These are phyloP conservation scores for button mushroom (Agaricus bisporus) DNA, from an alignment of 768 basidiomycete species.

Conservation along the genomic window DNA sequence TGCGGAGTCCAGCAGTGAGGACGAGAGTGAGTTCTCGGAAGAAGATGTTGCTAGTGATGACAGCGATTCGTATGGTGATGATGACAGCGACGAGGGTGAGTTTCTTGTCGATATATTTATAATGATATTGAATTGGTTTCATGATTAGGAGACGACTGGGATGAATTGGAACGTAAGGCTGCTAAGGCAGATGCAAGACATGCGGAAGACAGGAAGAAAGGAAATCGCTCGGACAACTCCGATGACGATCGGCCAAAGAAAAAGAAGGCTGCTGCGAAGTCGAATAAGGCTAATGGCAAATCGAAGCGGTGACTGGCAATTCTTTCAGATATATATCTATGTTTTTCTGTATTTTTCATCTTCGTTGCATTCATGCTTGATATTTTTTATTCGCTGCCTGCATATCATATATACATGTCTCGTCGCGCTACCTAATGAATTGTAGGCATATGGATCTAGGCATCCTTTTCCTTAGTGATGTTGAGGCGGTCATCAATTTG, in stretches of 20 bases:
- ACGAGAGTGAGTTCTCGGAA: constrained; percentile 63
- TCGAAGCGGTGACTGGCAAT: constrained; percentile 23
- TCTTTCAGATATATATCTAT: neutral
- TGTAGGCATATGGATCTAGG: neutral
- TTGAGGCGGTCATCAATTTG: constrained; percentile 6
- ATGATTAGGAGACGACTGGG: constrained; percentile 83
- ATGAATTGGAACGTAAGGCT: constrained; percentile 88
- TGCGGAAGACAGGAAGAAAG: constrained; percentile 31
- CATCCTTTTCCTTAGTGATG: constrained; percentile 6
- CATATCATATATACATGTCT: constrained; percentile 8
- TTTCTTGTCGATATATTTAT: constrained; percentile 1
- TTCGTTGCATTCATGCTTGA: constrained; percentile 6
- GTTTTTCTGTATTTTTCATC: neutral
- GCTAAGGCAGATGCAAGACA: constrained; percentile 64
- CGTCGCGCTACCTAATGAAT: constrained; percentile 4
- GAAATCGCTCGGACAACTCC: constrained; percentile 47
- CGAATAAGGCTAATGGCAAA: constrained; percentile 42
- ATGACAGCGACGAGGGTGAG: constrained; percentile 60
- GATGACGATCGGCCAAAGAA: constrained; percentile 44
- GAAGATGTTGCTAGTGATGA: constrained; percentile 61
- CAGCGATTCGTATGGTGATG: constrained; percentile 53
- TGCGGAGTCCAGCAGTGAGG: constrained; percentile 46
- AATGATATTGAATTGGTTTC: constrained; percentile 7
- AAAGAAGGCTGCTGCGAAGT: constrained; percentile 31
- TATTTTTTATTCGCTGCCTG: constrained; percentile 4